Evolutionary conservation across 176 grass and related monocot species (phyloP), one percentile per base, ranked within the genome.

Genomic region (Echinochloa phyllopogon): DNA sequence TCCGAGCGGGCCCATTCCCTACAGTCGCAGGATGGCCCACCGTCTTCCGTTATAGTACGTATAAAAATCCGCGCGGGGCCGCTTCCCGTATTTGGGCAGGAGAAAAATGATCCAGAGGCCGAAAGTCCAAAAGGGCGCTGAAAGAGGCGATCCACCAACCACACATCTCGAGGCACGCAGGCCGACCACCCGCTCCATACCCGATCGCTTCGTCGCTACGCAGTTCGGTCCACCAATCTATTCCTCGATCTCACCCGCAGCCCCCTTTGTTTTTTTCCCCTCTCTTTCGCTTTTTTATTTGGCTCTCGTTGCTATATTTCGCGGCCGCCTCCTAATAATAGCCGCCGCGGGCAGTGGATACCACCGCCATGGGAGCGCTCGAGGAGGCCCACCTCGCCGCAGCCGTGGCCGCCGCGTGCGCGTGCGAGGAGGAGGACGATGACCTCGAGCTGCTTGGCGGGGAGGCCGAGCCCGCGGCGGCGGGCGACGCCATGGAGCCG

Each of bases 321-420:
- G 63, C 39, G 74, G 60, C 77, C 52, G 83, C 77, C 44, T 66
- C 83, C 88, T 83, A 86, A 86, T 78, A 14, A 83, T 83, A 90
- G 78, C 15, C 78, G 61, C 44, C 51, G 75, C 80, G 76, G 7
- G 75, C 82, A 80, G 62, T 52, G 78, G 76, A 72, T 11, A 47
- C 40, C 75, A 25, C 74, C 21, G 62, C 80, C 85, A 96, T 95
- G 91, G 89, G 91, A 67, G 93, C 91, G 44, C 91, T 96, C 16
- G 88, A 94, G 85, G 86, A 91, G 75, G 85, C 87, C 16, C 85
- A 90, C 87, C 90, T 92, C 78, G 77, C 80, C 29, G 72, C 72
- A 52, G 78, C 77, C 21, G 40, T 76, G 72, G 69, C 41, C 10
- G 79, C 71, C 72, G 71, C 69, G 20, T 90, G 78, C 84, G 77